phyloP scores from a whole-genome alignment of 2,329 filamentous ascomycete genomes.

The Rosellinia necatrix region DNA sequence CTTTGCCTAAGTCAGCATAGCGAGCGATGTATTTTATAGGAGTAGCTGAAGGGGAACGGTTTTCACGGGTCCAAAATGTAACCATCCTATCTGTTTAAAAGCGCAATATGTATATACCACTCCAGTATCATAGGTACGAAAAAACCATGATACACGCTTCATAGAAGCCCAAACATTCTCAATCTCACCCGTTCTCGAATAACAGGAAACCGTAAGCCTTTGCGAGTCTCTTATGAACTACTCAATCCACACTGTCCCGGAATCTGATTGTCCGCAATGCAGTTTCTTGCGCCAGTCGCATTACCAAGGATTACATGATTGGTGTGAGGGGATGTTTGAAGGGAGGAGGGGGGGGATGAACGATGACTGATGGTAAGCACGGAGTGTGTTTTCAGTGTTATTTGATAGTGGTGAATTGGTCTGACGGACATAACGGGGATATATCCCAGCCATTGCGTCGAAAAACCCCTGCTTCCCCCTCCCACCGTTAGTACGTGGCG shows the following conservation, averaged over 20 bases:
- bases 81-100: too few relatives aligned
- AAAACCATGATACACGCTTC: too few relatives aligned
- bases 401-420: conserved; percentile 11
- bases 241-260: too few relatives aligned
- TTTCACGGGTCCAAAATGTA: neutral
- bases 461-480: neutral
- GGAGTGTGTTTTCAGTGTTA: neutral
- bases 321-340: too few relatives aligned
- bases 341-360: neutral
- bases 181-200: too few relatives aligned
- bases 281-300: neutral
- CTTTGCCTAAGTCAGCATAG: conserved; percentile 13
- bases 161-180: too few relatives aligned
- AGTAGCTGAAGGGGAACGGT: neutral
- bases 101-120: too few relatives aligned
- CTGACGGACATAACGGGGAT: conserved; percentile 9
- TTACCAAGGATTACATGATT: too few relatives aligned
- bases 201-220: too few relatives aligned
- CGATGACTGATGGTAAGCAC: neutral
- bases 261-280: neutral
- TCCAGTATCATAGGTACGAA: too few relatives aligned
- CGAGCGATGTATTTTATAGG: neutral
- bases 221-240: too few relatives aligned
- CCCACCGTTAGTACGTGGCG: too few relatives aligned
- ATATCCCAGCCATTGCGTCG: neutral